Percentiles rank a stretch among this genome's conserved stretches.
These are phyloP conservation scores for Coemansia guatemalensis DNA, from an alignment of 192 early-diverging fungal genomes.

Conservation along the genomic window DNA sequence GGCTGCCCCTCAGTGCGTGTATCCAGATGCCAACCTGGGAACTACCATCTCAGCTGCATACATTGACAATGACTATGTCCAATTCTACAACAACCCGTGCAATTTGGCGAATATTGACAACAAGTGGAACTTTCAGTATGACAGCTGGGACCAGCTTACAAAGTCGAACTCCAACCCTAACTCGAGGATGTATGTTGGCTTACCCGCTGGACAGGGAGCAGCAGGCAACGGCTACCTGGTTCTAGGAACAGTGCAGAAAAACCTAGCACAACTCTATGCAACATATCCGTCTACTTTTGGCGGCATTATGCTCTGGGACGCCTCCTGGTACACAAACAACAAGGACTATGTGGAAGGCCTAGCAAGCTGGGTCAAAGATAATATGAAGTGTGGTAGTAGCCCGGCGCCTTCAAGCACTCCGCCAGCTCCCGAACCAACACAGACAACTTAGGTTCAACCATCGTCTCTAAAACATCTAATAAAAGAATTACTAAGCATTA, in stretches of 20 bases:
- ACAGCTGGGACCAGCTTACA: conserved; percentile 65
- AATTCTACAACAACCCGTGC: conserved; percentile 85
- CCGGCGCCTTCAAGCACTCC: conserved; percentile 7
- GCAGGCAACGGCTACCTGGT: conserved; percentile 63
- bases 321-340: conserved; percentile 63
- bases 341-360: conserved; percentile 27
- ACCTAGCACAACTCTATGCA: conserved; percentile 49
- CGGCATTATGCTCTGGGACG: conserved; percentile 77
- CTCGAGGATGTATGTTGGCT: conserved; percentile 63
- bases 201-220: conserved; percentile 59
- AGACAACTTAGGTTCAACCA: no score
- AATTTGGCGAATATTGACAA: conserved; percentile 51
- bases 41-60: conserved; percentile 55
- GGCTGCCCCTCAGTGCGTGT: conserved; percentile 74
- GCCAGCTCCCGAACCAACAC: conserved; percentile 6
- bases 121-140: conserved; percentile 70
- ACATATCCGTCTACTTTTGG: conserved; percentile 60
- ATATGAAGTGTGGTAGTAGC: conserved; percentile 27
- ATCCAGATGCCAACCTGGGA: conserved; percentile 65
- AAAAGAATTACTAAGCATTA: conserved; percentile 2
- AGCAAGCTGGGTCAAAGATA: conserved; percentile 42
- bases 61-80: conserved; percentile 68
- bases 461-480: no score
- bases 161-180: conserved; percentile 56
- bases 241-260: conserved; percentile 36